Evolutionary conservation across 805 yeast species (phyloP).

Genomic region (Candida qinlingensis): DNA sequence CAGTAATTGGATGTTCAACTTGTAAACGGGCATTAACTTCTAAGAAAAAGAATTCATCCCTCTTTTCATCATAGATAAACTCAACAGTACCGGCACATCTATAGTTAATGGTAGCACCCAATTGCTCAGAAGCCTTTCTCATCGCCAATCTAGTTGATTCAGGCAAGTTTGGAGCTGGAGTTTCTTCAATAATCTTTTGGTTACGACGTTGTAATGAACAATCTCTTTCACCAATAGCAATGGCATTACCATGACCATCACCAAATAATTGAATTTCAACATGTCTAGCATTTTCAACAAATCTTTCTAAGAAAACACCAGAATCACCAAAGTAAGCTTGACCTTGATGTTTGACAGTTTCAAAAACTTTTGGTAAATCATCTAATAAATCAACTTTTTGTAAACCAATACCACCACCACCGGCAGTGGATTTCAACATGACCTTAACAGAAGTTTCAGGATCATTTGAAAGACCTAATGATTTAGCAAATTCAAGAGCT

Average conservation of each 20-base stretch:
- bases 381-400: slow-evolving; percentile 83
- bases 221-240: slow-evolving; percentile 95
- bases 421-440: slow-evolving; percentile 97
- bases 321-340: slow-evolving; percentile 89
- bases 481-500: slow-evolving; percentile 69
- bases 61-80: slow-evolving; percentile 78
- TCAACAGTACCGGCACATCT: slow-evolving; percentile 98
- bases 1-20: slow-evolving; percentile 97
- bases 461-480: slow-evolving; percentile 40
- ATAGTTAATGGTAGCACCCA: slow-evolving; percentile 79
- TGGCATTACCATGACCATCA: slow-evolving; percentile 89
- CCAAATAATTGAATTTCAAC: slow-evolving; percentile 97
- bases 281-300: slow-evolving; percentile 92
- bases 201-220: slow-evolving; percentile 97
- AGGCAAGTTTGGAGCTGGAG: slow-evolving; percentile 95
- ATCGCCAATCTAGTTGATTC: slow-evolving; percentile 66
- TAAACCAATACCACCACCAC: slow-evolving; percentile 98
- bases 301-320: slow-evolving; percentile 92
- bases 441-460: slow-evolving; percentile 61
- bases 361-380: slow-evolving; percentile 81
- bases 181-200: slow-evolving; percentile 94
- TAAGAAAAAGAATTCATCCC: slow-evolving; percentile 89
- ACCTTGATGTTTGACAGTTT: slow-evolving; percentile 92
- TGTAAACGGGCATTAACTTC: slow-evolving; percentile 96
- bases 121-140: slow-evolving; percentile 79